Evolutionary conservation across 208 protist genomes (phyloP).

Genomic region (Leishmania martiniquensis): DNA sequence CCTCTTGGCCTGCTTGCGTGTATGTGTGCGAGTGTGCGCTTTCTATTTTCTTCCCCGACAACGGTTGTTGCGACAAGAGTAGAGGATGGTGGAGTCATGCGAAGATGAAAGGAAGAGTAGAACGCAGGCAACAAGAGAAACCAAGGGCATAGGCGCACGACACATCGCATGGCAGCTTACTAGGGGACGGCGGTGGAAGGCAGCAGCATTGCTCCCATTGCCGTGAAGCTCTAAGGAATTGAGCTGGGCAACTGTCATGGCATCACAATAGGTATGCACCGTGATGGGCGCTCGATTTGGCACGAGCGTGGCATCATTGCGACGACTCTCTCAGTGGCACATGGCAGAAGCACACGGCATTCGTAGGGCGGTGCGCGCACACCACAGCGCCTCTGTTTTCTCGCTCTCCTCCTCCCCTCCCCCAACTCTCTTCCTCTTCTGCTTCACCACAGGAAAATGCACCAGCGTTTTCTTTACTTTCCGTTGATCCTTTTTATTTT

Average conservation of each 20-base stretch:
- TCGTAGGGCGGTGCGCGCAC: not conserved
- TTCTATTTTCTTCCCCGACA: not conserved
- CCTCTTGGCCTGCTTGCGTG: not conserved
- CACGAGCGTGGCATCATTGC: not conserved
- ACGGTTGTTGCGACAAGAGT: not conserved
- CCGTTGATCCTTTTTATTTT: not conserved
- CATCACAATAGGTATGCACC: not conserved
- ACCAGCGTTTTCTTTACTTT: not conserved
- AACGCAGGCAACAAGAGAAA: not conserved
- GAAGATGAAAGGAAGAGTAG: not conserved
- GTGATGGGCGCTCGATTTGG: not conserved
- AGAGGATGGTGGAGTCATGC: not conserved
- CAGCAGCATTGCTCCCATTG: not conserved
- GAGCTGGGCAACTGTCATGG: not conserved
- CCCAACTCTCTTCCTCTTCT: no score
- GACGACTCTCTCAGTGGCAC: not conserved
- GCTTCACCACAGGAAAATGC: not conserved
- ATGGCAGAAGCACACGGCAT: not conserved
- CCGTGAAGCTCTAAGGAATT: not conserved
- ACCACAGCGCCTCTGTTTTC: not conserved
- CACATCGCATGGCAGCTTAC: not conserved
- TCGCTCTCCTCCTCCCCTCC: no score
- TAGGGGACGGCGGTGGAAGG: not conserved
- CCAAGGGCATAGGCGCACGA: not conserved
- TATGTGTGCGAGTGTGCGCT: constrained; percentile 3